Evolutionary conservation across 2,329 filamentous ascomycete genomes (phyloP).

Genomic region (Aspergillus quadricinctus): DNA sequence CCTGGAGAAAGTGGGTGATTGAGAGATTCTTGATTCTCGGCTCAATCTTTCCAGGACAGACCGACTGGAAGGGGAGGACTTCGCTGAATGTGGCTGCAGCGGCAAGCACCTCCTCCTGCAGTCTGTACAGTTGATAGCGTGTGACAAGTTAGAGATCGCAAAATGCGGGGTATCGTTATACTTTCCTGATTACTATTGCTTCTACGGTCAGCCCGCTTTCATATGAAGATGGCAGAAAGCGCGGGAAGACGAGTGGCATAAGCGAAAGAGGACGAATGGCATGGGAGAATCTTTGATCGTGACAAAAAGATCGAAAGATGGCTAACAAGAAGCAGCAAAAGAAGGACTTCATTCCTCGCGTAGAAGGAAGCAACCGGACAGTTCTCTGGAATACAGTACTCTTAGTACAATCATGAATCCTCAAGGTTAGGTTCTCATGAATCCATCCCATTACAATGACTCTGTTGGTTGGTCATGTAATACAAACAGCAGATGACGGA

Average conservation of each 20-base stretch:
- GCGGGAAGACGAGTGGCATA: not conserved
- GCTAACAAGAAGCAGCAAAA: no score
- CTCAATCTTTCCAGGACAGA: not conserved
- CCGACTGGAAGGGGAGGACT: not conserved
- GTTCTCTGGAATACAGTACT: no score
- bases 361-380: no score
- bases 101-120: not conserved
- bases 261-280: not conserved
- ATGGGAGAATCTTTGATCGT: no score
- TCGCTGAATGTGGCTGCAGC: not conserved
- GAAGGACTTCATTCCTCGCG: no score
- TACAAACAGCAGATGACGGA: no score
- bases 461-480: not conserved
- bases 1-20: not conserved
- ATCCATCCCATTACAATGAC: not conserved
- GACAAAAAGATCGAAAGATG: no score
- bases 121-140: not conserved
- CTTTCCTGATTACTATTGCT: not conserved
- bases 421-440: no score
- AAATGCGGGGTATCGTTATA: not conserved
- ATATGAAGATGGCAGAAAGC: not conserved
- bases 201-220: not conserved
- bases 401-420: no score
- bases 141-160: not conserved
- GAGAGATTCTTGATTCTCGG: not conserved